These are phyloP conservation scores for Cyberlindnera sargentensis DNA, from an alignment of 805 yeast species.

Conservation along the genomic window DNA sequence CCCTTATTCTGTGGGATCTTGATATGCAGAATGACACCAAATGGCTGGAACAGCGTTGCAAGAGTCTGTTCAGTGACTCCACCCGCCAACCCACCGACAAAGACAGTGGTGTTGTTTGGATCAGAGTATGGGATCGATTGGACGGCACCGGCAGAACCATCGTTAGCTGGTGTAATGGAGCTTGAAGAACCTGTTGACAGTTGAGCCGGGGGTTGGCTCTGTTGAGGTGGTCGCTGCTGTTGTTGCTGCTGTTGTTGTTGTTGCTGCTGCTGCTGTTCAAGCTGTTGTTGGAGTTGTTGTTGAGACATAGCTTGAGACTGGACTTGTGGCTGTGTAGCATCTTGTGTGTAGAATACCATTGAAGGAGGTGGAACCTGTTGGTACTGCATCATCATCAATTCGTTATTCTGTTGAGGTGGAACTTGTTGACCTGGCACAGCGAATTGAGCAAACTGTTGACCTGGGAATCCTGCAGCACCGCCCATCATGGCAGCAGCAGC, in stretches of 20 bases:
- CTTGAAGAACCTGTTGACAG: too few species aligned
- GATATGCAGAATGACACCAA: slow-evolving; percentile 62
- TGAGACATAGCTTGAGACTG: not conserved
- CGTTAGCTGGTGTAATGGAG: too few species aligned
- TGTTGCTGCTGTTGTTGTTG: slow-evolving; percentile 1
- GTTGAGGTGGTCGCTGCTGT: slow-evolving; percentile 1
- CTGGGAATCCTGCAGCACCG: slow-evolving; percentile 2
- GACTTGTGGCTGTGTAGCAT: not conserved
- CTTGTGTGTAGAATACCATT: slow-evolving; percentile 14
- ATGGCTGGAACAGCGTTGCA: slow-evolving; percentile 57
- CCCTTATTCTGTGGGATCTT: slow-evolving; percentile 76
- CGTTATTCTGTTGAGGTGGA: slow-evolving; percentile 18
- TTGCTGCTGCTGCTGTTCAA: slow-evolving; percentile 6
- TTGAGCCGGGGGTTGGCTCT: slow-evolving; percentile 1
- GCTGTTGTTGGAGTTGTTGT: slow-evolving; percentile 10
- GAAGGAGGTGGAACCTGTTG: slow-evolving; percentile 18
- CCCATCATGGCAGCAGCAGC: slow-evolving; percentile 1
- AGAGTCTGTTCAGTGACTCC: slow-evolving; percentile 58
- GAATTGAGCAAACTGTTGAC: slow-evolving; percentile 10
- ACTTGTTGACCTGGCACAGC: slow-evolving; percentile 13
- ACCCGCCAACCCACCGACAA: slow-evolving; percentile 68
- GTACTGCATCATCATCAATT: slow-evolving; percentile 15
- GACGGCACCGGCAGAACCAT: too few species aligned
- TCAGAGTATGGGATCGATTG: slow-evolving; percentile 32
- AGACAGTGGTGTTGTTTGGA: slow-evolving; percentile 67